phyloP scores from a whole-genome alignment of 257 asterid genomes.

The Ocimum tenuiflorum region DNA sequence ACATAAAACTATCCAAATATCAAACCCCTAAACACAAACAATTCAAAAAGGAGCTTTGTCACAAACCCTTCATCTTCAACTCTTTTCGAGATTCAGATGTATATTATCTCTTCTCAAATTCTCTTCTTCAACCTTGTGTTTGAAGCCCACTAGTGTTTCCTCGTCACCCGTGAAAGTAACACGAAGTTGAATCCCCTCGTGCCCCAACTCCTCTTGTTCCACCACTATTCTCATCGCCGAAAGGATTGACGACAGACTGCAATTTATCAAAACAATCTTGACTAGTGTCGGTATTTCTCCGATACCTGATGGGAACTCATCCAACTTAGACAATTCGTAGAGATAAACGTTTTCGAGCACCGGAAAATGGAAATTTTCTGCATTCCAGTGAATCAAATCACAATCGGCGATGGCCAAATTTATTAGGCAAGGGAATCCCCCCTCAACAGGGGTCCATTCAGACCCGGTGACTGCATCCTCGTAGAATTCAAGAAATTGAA shows the following conservation, averaged over 20 bases:
- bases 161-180: too few species aligned
- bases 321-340: neutral
- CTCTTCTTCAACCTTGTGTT: neutral
- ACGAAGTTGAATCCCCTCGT: too few species aligned
- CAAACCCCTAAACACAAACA: too few species aligned
- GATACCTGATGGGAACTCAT: neutral
- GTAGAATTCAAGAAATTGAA: neutral
- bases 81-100: neutral
- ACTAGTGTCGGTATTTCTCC: neutral
- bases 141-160: neutral
- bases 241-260: too few species aligned
- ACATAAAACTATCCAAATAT: too few species aligned
- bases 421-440: slow-evolving; percentile 1
- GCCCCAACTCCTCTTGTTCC: too few species aligned
- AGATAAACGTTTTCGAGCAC: neutral
- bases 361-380: neutral
- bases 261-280: too few species aligned
- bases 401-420: neutral
- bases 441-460: slow-evolving; percentile 11
- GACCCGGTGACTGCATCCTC: neutral
- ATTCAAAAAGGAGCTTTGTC: too few species aligned
- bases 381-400: slow-evolving; percentile 3
- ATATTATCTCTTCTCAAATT: neutral
- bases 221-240: too few species aligned
- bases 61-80: too few species aligned